Evolutionary conservation across 495 filamentous ascomycete genomes (phyloP).

Genomic region (Aspergillus ostianus): DNA sequence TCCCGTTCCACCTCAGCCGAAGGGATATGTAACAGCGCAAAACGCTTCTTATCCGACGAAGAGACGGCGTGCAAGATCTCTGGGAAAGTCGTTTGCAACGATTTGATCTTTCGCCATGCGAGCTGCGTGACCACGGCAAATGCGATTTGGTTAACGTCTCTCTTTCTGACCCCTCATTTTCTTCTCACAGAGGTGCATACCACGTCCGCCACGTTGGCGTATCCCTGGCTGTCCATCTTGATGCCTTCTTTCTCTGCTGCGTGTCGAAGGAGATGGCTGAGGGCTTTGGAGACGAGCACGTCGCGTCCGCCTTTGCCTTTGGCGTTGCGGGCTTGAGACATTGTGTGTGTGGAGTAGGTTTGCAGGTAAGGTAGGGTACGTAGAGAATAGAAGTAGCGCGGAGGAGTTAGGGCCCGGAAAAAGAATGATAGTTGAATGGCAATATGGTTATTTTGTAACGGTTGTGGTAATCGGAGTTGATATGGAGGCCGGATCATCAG

Average conservation of each 20-base stretch:
- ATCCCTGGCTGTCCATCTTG: slow-evolving; percentile 73
- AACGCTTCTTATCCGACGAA: slow-evolving; percentile 87
- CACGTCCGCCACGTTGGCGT: slow-evolving; percentile 71
- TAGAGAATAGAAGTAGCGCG: background rate
- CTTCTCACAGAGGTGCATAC: slow-evolving; percentile 48
- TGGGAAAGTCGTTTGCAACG: slow-evolving; percentile 65
- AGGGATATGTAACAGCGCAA: slow-evolving; percentile 56
- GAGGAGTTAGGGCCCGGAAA: background rate
- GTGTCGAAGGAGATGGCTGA: slow-evolving; percentile 79
- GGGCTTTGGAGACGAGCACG: slow-evolving; percentile 72
- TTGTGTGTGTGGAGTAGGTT: background rate
- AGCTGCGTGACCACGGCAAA: slow-evolving; percentile 47
- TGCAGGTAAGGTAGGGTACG: background rate
- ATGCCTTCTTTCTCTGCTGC: slow-evolving; percentile 78
- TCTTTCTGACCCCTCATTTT: background rate
- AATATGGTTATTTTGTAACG: background rate
- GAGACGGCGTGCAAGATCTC: slow-evolving; percentile 72
- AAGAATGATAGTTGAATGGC: background rate
- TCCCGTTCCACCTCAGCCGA: slow-evolving; percentile 23
- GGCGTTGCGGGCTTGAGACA: background rate
- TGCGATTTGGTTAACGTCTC: slow-evolving; percentile 1
- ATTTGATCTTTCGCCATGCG: slow-evolving; percentile 64
- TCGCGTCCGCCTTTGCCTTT: slow-evolving; percentile 43
- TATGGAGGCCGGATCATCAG: background rate
- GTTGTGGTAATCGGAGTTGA: background rate